Percentiles rank a stretch among this genome's conserved stretches.
Conservation (phyloP, 2,329 filamentous ascomycete genomes). For the Gaeumannomyces sp. region DNA sequence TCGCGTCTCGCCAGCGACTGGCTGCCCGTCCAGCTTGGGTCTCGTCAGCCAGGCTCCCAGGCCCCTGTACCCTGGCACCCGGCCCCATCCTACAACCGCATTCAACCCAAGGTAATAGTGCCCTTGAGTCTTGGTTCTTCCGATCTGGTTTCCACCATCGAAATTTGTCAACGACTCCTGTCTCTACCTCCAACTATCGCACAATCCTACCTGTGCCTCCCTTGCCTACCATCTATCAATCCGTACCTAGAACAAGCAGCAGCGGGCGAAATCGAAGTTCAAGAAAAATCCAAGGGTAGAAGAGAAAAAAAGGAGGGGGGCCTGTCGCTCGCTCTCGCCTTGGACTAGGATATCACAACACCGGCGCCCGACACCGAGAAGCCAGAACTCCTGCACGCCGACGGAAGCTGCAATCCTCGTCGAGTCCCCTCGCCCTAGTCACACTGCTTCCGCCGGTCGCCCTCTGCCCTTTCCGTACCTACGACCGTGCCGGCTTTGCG, state of each 20-base stretch:
- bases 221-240: not conserved
- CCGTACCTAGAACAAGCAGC: not conserved
- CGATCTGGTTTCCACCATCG: not conserved
- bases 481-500: not conserved
- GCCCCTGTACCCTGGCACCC: constrained; percentile 5
- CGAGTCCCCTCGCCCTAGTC: not conserved
- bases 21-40: not conserved
- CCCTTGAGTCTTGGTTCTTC: constrained; percentile 3
- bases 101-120: not conserved
- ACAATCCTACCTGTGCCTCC: not conserved
- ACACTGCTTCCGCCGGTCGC: not conserved
- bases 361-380: not conserved
- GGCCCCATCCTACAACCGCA: constrained; percentile 1
- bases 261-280: not conserved
- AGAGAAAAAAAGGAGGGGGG: not conserved
- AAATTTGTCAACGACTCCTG: not conserved
- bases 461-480: not conserved
- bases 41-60: not conserved
- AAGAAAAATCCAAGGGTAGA: not conserved
- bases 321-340: not conserved
- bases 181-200: not conserved
- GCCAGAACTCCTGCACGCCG: not conserved
- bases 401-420: not conserved
- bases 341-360: not conserved
- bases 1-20: not conserved